These are phyloP conservation scores for Fragaria iinumae DNA, from an alignment of 306 rosid genomes.

Conservation along the genomic window DNA sequence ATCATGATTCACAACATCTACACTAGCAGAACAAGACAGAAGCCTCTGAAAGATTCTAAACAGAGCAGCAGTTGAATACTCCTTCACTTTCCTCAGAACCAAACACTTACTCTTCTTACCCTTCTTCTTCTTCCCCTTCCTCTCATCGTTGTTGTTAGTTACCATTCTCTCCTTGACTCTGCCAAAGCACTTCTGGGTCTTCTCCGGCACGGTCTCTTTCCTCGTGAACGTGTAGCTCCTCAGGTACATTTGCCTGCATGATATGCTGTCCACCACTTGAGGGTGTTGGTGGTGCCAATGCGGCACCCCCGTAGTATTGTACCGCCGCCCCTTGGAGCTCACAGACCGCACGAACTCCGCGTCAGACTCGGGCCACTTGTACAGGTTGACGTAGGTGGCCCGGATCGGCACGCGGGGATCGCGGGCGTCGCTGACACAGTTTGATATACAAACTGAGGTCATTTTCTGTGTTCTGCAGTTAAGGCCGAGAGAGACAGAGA, in stretches of 20 bases:
- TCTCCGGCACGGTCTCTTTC: constrained; percentile 68
- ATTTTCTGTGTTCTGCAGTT: constrained; percentile 22
- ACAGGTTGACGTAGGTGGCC: constrained; percentile 68
- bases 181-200: constrained; percentile 68
- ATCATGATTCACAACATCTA: constrained; percentile 55
- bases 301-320: not conserved
- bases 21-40: constrained; percentile 64
- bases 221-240: constrained; percentile 77
- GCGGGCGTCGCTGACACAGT: constrained; percentile 61
- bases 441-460: constrained; percentile 71
- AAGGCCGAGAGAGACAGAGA: not conserved
- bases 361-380: constrained; percentile 87
- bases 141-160: constrained; percentile 4
- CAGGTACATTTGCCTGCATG: constrained; percentile 86
- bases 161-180: constrained; percentile 53
- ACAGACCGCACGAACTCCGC: constrained; percentile 71
- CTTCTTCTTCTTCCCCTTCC: not conserved
- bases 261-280: constrained; percentile 74
- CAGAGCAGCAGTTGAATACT: constrained; percentile 45
- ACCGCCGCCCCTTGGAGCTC: constrained; percentile 36
- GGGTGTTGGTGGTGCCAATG: constrained; percentile 49
- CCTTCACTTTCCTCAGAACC: constrained; percentile 66
- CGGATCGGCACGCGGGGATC: constrained; percentile 68
- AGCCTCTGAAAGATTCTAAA: constrained; percentile 58
- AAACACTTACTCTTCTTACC: constrained; percentile 55